A percentile compares a stretch with the other conserved stretches of the same genome.
These are phyloP conservation scores for Aspergillus bombycis DNA, from an alignment of 2,329 filamentous ascomycete species.

Conservation along the genomic window DNA sequence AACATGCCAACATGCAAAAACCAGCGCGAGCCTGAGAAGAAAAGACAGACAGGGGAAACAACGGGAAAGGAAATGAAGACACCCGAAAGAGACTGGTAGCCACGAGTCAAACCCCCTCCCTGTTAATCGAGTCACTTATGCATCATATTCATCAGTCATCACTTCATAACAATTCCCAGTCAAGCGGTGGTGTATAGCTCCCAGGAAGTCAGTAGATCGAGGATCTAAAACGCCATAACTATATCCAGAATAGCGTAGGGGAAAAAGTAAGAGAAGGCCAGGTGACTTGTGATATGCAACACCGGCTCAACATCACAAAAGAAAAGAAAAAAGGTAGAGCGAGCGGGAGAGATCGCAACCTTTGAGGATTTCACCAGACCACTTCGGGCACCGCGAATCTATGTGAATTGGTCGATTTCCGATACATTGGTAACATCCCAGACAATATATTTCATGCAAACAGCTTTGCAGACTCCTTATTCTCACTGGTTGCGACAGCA, in stretches of 20 bases:
- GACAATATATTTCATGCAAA: conserved; percentile 27
- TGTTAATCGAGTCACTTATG: conserved; percentile 30
- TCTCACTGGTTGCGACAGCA: conserved; percentile 53
- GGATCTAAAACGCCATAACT: conserved; percentile 22
- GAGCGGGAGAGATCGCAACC: background rate
- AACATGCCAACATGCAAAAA: conserved; percentile 29
- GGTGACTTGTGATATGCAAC: conserved; percentile 23
- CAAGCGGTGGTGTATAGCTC: conserved; percentile 19
- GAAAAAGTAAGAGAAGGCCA: conserved; percentile 15
- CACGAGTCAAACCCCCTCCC: conserved; percentile 23
- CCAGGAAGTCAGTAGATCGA: conserved; percentile 19
- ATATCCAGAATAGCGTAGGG: conserved; percentile 18
- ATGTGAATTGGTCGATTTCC: background rate
- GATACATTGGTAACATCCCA: background rate
- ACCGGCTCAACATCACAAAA: conserved; percentile 16
- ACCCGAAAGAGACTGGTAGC: conserved; percentile 21
- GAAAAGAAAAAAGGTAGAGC: conserved; percentile 10
- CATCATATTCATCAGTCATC: conserved; percentile 43
- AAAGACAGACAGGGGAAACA: conserved; percentile 8
- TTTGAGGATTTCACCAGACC: background rate
- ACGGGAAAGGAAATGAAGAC: conserved; percentile 5
- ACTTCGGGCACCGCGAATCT: background rate
- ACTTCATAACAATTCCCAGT: conserved; percentile 35
- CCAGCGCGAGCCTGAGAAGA: conserved; percentile 2
- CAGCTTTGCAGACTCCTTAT: conserved; percentile 40